Conservation (phyloP, 75 land plant species). For the Pinus tabuliformis region DNA sequence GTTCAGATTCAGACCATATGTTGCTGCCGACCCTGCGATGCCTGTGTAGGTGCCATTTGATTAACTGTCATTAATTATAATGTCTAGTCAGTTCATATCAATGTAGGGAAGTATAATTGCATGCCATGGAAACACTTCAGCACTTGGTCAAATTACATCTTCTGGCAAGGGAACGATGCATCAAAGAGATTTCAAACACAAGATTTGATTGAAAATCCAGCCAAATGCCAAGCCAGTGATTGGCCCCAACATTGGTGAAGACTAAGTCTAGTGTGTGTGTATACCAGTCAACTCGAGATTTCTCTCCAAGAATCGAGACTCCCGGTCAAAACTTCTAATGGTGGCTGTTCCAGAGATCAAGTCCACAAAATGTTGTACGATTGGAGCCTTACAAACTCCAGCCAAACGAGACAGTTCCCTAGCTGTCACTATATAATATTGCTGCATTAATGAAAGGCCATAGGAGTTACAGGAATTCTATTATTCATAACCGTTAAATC, state of each 20-base stretch:
- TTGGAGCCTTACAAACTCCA: not conserved
- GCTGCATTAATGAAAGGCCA: constrained; percentile 26
- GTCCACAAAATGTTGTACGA: constrained; percentile 69
- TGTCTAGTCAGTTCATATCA: not conserved
- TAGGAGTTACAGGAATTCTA: not conserved
- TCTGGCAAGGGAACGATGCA: constrained; percentile 54
- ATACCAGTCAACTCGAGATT: constrained; percentile 46
- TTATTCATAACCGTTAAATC: not conserved
- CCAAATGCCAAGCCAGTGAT: constrained; percentile 81
- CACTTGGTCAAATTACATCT: too few species aligned
- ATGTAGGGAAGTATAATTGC: not conserved
- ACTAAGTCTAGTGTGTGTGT: constrained; percentile 39
- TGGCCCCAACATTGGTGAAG: constrained; percentile 65
- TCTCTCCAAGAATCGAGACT: constrained; percentile 43
- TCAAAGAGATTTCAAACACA: constrained; percentile 63
- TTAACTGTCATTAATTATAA: not conserved
- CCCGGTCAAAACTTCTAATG: constrained; percentile 66
- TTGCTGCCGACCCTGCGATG: constrained; percentile 74
- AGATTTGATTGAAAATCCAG: constrained; percentile 64
- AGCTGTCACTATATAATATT: constrained; percentile 63
- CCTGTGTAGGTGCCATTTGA: constrained; percentile 26
- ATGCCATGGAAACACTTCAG: not conserved
- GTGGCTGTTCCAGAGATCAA: constrained; percentile 64
- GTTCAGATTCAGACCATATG: constrained; percentile 77
- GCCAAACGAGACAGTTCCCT: constrained; percentile 62